Base-by-base conservation (phyloP, 192 early-diverging fungal species). In the Dissophora globulifera region DNA sequence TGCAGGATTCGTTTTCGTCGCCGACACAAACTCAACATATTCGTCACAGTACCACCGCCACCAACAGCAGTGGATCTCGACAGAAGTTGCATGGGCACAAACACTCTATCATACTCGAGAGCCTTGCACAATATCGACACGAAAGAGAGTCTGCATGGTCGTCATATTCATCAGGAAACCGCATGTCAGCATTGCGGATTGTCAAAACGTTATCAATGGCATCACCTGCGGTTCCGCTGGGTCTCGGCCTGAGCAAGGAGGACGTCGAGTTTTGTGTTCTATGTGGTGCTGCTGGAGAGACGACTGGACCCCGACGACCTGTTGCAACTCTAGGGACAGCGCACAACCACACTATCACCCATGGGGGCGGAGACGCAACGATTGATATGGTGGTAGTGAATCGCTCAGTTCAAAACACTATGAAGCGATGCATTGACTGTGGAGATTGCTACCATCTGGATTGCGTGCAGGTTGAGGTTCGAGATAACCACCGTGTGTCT, bases 381-480 rank as follows among this genome's bases (percentile, higher is more conserved):
- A n/a, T n/a, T n/a, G n/a, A n/a, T n/a, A n/a, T n/a, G n/a, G n/a
- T n/a, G n/a, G n/a, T n/a, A n/a, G n/a, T n/a, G n/a, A n/a, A n/a
- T 6, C 17, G 40, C 40, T 8, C 47, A 35, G 31, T 26, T 48
- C 63, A 40, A 19, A 52, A 47, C 25, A 29, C 31, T 1, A 49
- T 85, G 52, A 40, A 48, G 13, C 31, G 58, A 19, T 88, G 87
- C 42, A 15, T 45, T 32, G 76, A 67, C 11, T 89, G 87, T 47
- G 80, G 76, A 15, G 84, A 86, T 32, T n/a, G 22, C 9, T 86
- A 80, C 55, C 87, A 87, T 50, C 40, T 32, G 3, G 76, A 79
- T 19, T 89, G 87, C 64, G 56, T 58, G 4, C 58, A 58, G n/a
- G n/a, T n/a, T n/a, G n/a, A n/a, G n/a, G n/a, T n/a, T n/a, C n/a